Conservation (phyloP, 352 stramenopile species). For the Elongisporangium undulatum region DNA sequence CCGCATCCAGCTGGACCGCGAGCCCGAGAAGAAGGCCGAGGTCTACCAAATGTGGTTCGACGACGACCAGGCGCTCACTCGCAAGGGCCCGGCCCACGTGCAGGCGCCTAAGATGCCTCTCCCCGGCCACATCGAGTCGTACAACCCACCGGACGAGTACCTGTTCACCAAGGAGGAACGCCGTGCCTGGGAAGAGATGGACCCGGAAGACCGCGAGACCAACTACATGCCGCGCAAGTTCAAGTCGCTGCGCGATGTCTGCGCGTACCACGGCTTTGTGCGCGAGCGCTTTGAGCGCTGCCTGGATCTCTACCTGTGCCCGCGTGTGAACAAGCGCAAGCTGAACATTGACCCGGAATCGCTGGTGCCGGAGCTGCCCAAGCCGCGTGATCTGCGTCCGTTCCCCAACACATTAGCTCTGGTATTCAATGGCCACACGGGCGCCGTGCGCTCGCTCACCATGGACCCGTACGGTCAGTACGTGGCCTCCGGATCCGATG, state of each 20-base stretch:
- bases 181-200: conserved; percentile 93
- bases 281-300: conserved; percentile 99
- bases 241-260: conserved; percentile 94
- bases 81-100: conserved; percentile 95
- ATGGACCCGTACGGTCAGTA: conserved; percentile 97
- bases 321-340: conserved; percentile 93
- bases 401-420: conserved; percentile 96
- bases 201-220: conserved; percentile 94
- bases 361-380: conserved; percentile 95
- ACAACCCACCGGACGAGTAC: conserved; percentile 99
- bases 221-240: conserved; percentile 98
- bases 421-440: conserved; percentile 86
- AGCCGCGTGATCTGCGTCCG: conserved; percentile 95
- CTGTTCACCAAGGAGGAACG: conserved; percentile 96
- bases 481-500: conserved; percentile 93
- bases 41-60: conserved; percentile 93
- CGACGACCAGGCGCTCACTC: conserved; percentile 82
- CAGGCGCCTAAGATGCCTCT: conserved; percentile 97
- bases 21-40: conserved; percentile 90
- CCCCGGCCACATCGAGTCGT: conserved; percentile 97
- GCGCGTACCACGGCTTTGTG: conserved; percentile 95
- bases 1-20: conserved; percentile 89
- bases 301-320: conserved; percentile 98
- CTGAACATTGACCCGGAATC: conserved; percentile 98
- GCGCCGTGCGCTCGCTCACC: conserved; percentile 90